Base-by-base conservation (phyloP, 2,329 filamentous ascomycete species). In the Lachnellula cervina region DNA sequence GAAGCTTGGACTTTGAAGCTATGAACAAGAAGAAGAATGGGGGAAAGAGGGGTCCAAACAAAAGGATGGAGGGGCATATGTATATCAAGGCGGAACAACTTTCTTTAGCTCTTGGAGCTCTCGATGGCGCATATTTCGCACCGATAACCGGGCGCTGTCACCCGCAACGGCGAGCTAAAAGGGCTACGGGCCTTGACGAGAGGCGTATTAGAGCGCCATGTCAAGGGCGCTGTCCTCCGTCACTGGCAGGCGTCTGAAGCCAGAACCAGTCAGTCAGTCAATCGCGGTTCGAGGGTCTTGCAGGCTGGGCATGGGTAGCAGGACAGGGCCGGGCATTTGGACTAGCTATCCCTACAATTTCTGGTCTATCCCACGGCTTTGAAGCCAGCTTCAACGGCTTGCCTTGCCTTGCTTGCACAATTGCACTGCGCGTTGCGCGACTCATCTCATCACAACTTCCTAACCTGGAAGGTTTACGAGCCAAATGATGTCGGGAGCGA, bases 31-130 rank as follows among this genome's bases (percentile, higher is more conserved):
- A 50, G 19, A 43, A 60, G 32, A 40, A 52, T 49, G 49, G 57
- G 53, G 56, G 55, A 55, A 59, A 48, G 59, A 61, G 60, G 60
- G 59, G 56, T 61, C 49, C 37, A 54, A 59, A 57, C 45, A 47
- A 46, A 50, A 46, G 13, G 43, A 16, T 59, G 58, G 60, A 60
- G 60, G 59, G 55, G 56, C 58, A 60, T 51, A 51, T 59, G 62
- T 62, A 64, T 64, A 64, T 62, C 60, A 60, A 61, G 47, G 62
- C 62, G 60, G 61, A 64, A 63, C 57, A 62, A 59, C 60, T 60
- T 59, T 61, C 61, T 57, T 28, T 61, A 57, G 57, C 60, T 56
- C 49, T 47, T 56, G 46, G 55, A 60, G 59, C 59, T 59, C 53
- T 8, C 53, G 59, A 61, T 59, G 52, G 49, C 54, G 49, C 28